Evolutionary conservation across 768 basidiomycete species (phyloP).

Genomic region (Termitomyces sp.): DNA sequence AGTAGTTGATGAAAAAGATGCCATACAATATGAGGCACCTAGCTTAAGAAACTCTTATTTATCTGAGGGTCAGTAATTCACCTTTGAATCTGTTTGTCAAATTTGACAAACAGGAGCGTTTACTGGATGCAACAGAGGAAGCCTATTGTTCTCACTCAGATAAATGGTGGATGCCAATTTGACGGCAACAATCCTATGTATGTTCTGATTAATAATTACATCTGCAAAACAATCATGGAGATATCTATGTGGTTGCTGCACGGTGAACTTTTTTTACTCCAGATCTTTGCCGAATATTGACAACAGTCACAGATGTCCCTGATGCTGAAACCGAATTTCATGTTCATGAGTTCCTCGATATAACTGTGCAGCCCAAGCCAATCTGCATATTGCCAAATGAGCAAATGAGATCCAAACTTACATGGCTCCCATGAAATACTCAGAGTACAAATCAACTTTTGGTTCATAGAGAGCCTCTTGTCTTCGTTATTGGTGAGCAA

Average conservation of each 20-base stretch:
- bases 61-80: slow-evolving; percentile 55
- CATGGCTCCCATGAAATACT: too few relatives aligned
- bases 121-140: slow-evolving; percentile 68
- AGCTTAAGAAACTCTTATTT: slow-evolving; percentile 77
- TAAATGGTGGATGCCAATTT: slow-evolving; percentile 73
- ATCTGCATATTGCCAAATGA: slow-evolving; percentile 97
- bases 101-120: slow-evolving; percentile 53
- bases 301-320: slow-evolving; percentile 81
- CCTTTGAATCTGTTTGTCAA: slow-evolving; percentile 1
- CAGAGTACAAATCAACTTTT: too few relatives aligned
- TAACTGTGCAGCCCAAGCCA: slow-evolving; percentile 90
- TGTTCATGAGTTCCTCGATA: slow-evolving; percentile 93
- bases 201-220: slow-evolving; percentile 85
- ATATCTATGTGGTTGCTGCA: slow-evolving; percentile 82
- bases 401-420: slow-evolving; percentile 94
- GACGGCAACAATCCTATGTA: slow-evolving; percentile 73
- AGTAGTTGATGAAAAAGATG: slow-evolving; percentile 72
- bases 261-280: slow-evolving; percentile 43
- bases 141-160: slow-evolving; percentile 76
- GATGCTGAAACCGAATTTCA: slow-evolving; percentile 90
- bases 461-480: too few relatives aligned
- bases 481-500: too few relatives aligned
- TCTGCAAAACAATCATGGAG: slow-evolving; percentile 61
- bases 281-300: background rate
- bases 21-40: slow-evolving; percentile 90